A percentile compares a stretch with the other conserved stretches of the same genome.
These are phyloP conservation scores for Aurantiochytrium sp. DNA, from an alignment of 108 stramenopile genomes.

Conservation along the genomic window DNA sequence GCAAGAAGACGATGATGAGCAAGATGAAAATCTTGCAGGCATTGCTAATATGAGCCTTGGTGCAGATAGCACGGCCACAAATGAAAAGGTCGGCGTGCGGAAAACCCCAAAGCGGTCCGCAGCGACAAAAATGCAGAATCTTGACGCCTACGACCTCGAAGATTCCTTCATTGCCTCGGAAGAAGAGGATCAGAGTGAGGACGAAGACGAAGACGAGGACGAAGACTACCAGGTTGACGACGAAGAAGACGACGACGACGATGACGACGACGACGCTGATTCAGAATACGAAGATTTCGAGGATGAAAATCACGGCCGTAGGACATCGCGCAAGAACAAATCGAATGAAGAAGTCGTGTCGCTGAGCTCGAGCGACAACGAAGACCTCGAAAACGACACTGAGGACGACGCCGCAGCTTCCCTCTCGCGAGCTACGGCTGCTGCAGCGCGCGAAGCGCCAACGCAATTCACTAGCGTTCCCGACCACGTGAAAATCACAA, in stretches of 20 bases:
- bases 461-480: neutral
- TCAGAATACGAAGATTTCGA: neutral
- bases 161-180: neutral
- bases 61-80: too few species aligned
- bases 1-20: neutral
- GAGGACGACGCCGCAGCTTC: neutral
- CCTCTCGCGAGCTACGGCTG: neutral
- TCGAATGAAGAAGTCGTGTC: neutral
- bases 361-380: neutral
- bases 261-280: neutral
- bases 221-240: neutral
- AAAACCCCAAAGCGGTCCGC: too few species aligned
- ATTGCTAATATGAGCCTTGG: too few species aligned
- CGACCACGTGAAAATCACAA: neutral
- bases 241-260: neutral
- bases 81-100: too few species aligned
- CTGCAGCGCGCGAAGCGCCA: neutral
- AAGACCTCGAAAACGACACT: neutral
- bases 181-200: neutral
- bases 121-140: neutral
- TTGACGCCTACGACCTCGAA: neutral
- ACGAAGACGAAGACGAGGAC: neutral
- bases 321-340: neutral
- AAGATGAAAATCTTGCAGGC: neutral
- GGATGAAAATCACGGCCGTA: neutral